phyloP scores from a whole-genome alignment of 345 rosid species.

The Jatropha curcas region DNA sequence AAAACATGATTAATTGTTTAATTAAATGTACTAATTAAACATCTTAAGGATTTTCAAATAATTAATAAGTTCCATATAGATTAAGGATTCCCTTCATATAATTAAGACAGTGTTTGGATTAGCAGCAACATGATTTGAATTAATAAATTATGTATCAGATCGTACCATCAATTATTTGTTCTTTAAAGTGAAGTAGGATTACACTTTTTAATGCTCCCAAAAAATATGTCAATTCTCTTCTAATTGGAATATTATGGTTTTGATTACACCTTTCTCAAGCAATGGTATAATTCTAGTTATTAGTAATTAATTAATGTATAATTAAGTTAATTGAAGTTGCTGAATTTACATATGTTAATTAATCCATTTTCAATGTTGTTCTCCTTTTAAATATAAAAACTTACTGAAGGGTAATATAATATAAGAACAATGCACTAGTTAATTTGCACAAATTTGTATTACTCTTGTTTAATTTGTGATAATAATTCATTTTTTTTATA shows the following conservation, averaged over 20 bases:
- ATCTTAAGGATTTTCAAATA: background rate
- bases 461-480: too few species aligned
- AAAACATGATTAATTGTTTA: background rate
- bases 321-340: background rate
- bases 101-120: slow-evolving; percentile 2
- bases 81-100: background rate
- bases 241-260: background rate
- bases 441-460: too few species aligned
- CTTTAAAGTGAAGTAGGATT: slow-evolving; percentile 4
- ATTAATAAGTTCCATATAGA: background rate
- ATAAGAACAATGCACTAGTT: too few species aligned
- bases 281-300: background rate
- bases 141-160: background rate
- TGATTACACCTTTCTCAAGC: background rate
- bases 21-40: background rate
- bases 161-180: slow-evolving; percentile 5
- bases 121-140: background rate
- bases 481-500: too few species aligned
- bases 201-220: background rate
- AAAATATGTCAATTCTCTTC: slow-evolving; percentile 5
- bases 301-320: background rate
- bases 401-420: background rate
- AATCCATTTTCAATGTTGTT: background rate
- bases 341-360: too few species aligned
- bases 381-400: background rate